Evolutionary conservation across 129 eudicot species (phyloP), one percentile per base, ranked within the genome.

Genomic region (Flaveria ramosissima): DNA sequence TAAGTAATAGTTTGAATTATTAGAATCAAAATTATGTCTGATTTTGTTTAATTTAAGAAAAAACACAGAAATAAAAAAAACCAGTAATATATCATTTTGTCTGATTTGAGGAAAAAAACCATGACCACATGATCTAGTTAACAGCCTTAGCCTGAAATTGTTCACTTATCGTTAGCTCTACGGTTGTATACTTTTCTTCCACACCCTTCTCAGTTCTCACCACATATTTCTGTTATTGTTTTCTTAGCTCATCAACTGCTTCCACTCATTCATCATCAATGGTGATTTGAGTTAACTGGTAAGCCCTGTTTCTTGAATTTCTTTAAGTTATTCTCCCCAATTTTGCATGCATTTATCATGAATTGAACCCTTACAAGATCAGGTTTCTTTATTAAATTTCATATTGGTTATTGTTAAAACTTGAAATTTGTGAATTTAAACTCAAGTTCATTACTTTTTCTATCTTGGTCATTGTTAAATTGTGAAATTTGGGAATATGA

Each of bases 71-170:
- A 32, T 6, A 32, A 32, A 36, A 2, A 0, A 32, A 64, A 19
- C 1, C 30, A 50, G n/a, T 20, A 9, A n/a, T 7, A 20, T 65
- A 65, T 30, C 10, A 39, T 41, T 69, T 77, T 69, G 74, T 43
- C 50, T 69, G 26, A 30, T 70, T 14, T 79, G 47, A 26, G 41
- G 7, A 26, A 56, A 66, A 55, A 67, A 41, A 52, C 55, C 63
- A 73, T 42, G 30, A 66, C 84, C 84, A 80, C 84, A 73, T 26
- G 64, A 80, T 80, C 71, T 66, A 23, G 79, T 59, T 32, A 64
- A 57, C 71, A 69, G 76, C 70, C 81, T 77, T 71, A 79, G 68
- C 78, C 30, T 78, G 68, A 66, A 52, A 14, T 15, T 24, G 46
- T 26, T 67, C 77, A 71, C 76, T 79, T 79, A 66, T 74, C 83